Evolutionary conservation across 495 filamentous ascomycete genomes (phyloP), one percentile per base, ranked within the genome.

Genomic region (Geoglossum glabrum): DNA sequence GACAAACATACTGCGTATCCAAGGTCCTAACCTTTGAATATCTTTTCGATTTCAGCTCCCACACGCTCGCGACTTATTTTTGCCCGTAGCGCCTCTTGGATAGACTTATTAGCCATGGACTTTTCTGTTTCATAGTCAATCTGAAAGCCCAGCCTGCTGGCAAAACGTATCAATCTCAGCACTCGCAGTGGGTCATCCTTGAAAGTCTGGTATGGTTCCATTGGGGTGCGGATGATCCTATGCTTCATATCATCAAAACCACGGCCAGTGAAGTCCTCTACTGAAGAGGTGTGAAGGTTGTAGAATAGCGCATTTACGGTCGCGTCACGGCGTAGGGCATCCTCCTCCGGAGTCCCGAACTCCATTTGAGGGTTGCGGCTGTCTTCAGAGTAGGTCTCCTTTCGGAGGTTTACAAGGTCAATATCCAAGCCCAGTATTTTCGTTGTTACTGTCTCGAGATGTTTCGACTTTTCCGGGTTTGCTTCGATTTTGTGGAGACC

Each of bases 381-480:
- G 23, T 88, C 82, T 9, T 85, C 78, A 1, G 79, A 74, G 62
- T 98, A 98, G 15, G 82, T 85, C 71, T 98, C 92, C 66, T 88
- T 92, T 40, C 92, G 77, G 58, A 98, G 72, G 66, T 98, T 97
- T 43, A 98, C 92, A 62, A 98, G 77, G 62, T 98, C 92, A 25
- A 97, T 76, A 63, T 97, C 90, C 36, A 95, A 71, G 1, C 87
- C 90, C 60, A 95, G 82, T 31, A 98, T 78, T 61, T 74, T 84
- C 1, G 83, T 90, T 1, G 86, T 95, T 11, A 85, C 86, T 0
- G 93, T 97, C 70, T 93, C 92, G 27, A 99, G 76, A 68, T 99
- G 89, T 71, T 99, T 99, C 19, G 87, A 94, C 69, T 95, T 96
- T 63, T 97, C 92, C 0, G 92, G 93, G 64, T 99, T 97, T 51